Evolutionary conservation across 2,329 filamentous ascomycete genomes (phyloP).

Genomic region (Thelonectria olida): DNA sequence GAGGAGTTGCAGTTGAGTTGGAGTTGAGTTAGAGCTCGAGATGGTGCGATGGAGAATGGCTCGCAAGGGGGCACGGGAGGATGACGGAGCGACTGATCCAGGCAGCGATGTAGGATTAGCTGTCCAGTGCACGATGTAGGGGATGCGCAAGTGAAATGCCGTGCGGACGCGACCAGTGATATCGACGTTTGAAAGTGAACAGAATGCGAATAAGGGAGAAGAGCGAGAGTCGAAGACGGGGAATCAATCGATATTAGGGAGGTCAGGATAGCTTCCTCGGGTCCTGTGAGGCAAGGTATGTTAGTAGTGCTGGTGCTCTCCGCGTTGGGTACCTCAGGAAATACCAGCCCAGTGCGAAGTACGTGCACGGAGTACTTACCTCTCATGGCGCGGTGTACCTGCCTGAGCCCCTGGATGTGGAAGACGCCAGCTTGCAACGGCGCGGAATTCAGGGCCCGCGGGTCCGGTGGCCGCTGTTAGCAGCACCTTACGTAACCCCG

Average conservation of each 20-base stretch:
- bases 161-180: no score
- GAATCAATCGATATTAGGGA: neutral
- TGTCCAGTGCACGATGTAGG: no score
- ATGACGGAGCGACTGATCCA: conserved; percentile 2
- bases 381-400: no score
- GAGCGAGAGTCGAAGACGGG: neutral
- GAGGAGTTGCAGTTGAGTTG: neutral
- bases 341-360: neutral
- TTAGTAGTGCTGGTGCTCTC: neutral
- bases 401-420: no score
- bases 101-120: conserved; percentile 26
- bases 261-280: no score
- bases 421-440: no score
- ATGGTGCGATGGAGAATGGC: neutral
- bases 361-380: no score
- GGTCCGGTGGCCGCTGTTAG: no score
- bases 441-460: no score
- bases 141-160: no score
- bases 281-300: neutral
- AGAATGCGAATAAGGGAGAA: neutral
- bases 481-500: no score
- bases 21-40: neutral
- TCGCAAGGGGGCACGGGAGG: neutral
- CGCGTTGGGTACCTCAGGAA: neutral
- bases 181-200: neutral